Percentiles rank a stretch among this genome's conserved stretches.
Evolutionary conservation across 345 rosid genomes (phyloP).

Genomic region (Brassica incana): DNA sequence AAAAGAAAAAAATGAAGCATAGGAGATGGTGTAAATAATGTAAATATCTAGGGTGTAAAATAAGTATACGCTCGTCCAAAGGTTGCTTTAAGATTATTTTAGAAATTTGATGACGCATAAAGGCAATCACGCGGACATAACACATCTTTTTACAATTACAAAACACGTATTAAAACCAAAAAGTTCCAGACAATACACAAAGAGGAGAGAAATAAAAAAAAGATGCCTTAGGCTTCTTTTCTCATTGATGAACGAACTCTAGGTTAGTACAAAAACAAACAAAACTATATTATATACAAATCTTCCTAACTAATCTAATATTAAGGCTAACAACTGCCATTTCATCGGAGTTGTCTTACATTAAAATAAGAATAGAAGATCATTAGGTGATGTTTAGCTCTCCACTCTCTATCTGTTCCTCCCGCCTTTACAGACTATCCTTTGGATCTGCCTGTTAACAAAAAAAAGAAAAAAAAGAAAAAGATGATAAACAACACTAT

Average conservation of each 20-base stretch:
- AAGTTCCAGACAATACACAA: neutral
- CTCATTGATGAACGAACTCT: slow-evolving; percentile 17
- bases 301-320: slow-evolving; percentile 12
- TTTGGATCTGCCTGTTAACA: slow-evolving; percentile 30
- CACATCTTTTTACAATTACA: slow-evolving; percentile 14
- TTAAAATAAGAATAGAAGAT: neutral
- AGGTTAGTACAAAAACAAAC: neutral
- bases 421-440: slow-evolving; percentile 24
- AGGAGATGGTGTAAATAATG: neutral
- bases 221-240: slow-evolving; percentile 32
- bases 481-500: slow-evolving; percentile 9
- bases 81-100: slow-evolving; percentile 14
- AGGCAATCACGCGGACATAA: slow-evolving; percentile 3
- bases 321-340: slow-evolving; percentile 23
- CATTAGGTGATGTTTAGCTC: slow-evolving; percentile 1
- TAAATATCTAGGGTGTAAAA: neutral
- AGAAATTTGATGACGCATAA: slow-evolving; percentile 14
- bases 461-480: neutral
- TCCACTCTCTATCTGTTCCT: slow-evolving; percentile 9
- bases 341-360: slow-evolving; percentile 23
- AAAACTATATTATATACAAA: slow-evolving; percentile 13
- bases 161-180: neutral
- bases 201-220: neutral
- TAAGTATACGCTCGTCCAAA: neutral
- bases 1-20: too few relatives aligned